Conservation (phyloP, 495 filamentous ascomycete genomes). For the Delitschia confertaspora region DNA sequence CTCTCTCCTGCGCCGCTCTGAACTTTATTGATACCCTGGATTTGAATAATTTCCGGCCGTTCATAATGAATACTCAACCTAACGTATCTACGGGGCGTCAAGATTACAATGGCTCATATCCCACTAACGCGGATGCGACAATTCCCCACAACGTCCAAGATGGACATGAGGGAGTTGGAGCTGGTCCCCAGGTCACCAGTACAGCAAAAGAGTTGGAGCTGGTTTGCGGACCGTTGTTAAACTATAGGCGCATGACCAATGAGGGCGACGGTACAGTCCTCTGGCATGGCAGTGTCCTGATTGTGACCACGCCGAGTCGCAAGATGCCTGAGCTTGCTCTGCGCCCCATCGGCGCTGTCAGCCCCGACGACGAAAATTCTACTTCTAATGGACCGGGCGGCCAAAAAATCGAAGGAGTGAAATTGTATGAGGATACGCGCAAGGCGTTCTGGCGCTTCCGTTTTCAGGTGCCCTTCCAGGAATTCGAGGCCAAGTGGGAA, state of each 20-base stretch:
- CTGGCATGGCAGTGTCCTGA: slow-evolving; percentile 78
- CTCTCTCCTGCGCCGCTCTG: too few relatives aligned
- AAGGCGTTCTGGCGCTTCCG: slow-evolving; percentile 80
- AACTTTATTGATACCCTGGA: too few relatives aligned
- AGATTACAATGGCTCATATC: too few relatives aligned
- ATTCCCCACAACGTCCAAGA: slow-evolving; percentile 5
- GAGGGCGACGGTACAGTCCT: slow-evolving; percentile 37
- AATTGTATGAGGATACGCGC: slow-evolving; percentile 67
- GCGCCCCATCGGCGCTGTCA: slow-evolving; percentile 39
- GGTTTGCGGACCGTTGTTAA: slow-evolving; percentile 71
- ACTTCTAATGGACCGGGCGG: slow-evolving; percentile 13
- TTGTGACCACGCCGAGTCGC: slow-evolving; percentile 62
- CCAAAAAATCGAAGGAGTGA: slow-evolving; percentile 42
- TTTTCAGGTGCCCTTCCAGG: slow-evolving; percentile 49
- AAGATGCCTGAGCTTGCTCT: slow-evolving; percentile 44
- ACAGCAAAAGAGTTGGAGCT: slow-evolving; percentile 45
- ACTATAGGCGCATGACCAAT: slow-evolving; percentile 73
- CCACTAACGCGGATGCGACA: slow-evolving; percentile 3
- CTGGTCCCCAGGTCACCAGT: slow-evolving; percentile 28
- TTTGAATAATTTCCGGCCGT: too few relatives aligned
- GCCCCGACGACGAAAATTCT: slow-evolving; percentile 3
- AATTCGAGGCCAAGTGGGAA: slow-evolving; percentile 49
- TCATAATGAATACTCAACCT: too few relatives aligned
- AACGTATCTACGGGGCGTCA: too few relatives aligned
- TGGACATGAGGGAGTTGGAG: slow-evolving; percentile 23